Evolutionary conservation across 768 basidiomycete genomes (phyloP).

Genomic region (Serendipita sp.): DNA sequence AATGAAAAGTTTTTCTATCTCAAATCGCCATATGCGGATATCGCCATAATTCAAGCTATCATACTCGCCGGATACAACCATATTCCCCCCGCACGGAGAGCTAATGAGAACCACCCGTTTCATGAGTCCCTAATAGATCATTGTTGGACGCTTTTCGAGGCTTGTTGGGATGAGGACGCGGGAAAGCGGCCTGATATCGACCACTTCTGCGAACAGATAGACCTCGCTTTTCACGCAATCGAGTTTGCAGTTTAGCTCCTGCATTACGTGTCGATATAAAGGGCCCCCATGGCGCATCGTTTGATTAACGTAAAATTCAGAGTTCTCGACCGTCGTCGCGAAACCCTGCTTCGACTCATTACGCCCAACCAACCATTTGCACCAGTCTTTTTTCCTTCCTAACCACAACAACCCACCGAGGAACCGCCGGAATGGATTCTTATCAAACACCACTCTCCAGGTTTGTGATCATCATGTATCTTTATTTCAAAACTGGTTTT

Average conservation of each 20-base stretch:
- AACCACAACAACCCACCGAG: not conserved
- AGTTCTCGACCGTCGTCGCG: too few relatives aligned
- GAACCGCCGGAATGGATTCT: slow-evolving; percentile 25
- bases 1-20: slow-evolving; percentile 1
- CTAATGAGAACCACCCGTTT: not conserved
- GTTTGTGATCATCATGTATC: slow-evolving; percentile 22
- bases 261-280: too few relatives aligned
- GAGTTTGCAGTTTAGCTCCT: not conserved
- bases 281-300: too few relatives aligned
- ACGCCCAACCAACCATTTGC: too few relatives aligned
- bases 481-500: not conserved
- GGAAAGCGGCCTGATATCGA: not conserved
- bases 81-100: not conserved
- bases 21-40: not conserved
- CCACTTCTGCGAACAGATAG: slow-evolving; percentile 5
- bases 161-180: not conserved
- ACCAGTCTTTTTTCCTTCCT: not conserved
- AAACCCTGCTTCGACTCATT: not conserved
- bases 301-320: too few relatives aligned
- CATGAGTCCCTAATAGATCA: not conserved
- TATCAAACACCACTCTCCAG: slow-evolving; percentile 75
- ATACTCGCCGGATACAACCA: not conserved
- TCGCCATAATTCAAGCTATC: not conserved
- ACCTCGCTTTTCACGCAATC: not conserved
- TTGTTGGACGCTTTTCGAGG: not conserved